Base-by-base conservation (phyloP, 148 eudicot species). In the Selenicereus undatus region DNA sequence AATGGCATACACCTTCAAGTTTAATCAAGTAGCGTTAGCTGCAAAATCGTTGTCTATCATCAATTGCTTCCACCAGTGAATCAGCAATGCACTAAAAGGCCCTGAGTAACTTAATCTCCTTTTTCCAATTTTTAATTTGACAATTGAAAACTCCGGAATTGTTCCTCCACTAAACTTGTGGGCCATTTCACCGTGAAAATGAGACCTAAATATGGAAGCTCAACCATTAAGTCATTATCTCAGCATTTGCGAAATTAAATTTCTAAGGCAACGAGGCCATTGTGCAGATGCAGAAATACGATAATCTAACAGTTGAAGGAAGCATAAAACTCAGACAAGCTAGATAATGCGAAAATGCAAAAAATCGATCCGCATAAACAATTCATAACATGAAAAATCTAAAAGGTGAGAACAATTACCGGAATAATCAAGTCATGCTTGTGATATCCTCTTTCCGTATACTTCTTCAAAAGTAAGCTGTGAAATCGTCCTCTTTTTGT, bases 371-470 rank as follows among this genome's bases (percentile, higher is more conserved):
- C n/a, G n/a, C n/a, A n/a, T n/a, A n/a, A n/a, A n/a, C n/a, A 26
- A 74, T 45, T 24, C 56, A n/a, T n/a, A n/a, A n/a, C n/a, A n/a
- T n/a, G n/a, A n/a, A n/a, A n/a, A n/a, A n/a, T n/a, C 42, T 10
- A 70, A 21, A 60, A 12, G n/a, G 4, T 21, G 52, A 52, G 76
- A 24, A 13, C 6, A 18, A 18, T 81, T 88, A 95, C 98, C 85
- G 93, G 87, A 18, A 93, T 91, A 73, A 95, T 93, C 54, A 95
- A 93, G 60, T 93, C 95, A 80, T 91, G 96, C 85, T 95, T 96
- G 0, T 93, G 78, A 95, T 91, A 87, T 91, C 97, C 35, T 91
- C 86, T 88, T 93, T 92, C 16, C 13, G 1, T 52, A 11, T 6
- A 52, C 2, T 2, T 52, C 13, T 52, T 91, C 64, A 71, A 85